Conservation (phyloP, 805 yeast species). For the Kregervanrija fluxuum region DNA sequence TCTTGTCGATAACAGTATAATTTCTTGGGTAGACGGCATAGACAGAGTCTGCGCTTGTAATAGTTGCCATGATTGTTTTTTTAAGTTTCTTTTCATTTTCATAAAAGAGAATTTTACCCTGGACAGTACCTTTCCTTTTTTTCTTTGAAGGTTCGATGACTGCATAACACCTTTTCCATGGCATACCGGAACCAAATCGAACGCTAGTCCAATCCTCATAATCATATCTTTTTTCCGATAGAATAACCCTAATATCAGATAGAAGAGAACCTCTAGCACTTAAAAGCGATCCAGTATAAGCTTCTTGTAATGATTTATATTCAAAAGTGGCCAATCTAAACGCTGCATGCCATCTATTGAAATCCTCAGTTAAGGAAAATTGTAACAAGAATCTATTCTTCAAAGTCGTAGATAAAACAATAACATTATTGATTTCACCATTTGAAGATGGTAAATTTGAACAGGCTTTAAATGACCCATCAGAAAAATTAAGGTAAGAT, state of each 20-base stretch:
- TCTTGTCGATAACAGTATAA: slow-evolving; percentile 69
- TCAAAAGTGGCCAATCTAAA: slow-evolving; percentile 77
- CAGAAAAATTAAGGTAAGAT: slow-evolving; percentile 83
- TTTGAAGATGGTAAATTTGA: slow-evolving; percentile 54
- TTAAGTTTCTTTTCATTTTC: slow-evolving; percentile 71
- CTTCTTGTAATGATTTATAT: slow-evolving; percentile 79
- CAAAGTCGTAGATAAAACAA: slow-evolving; percentile 87
- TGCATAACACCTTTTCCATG: slow-evolving; percentile 92
- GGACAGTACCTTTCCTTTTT: slow-evolving; percentile 37
- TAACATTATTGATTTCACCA: slow-evolving; percentile 66
- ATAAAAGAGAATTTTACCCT: slow-evolving; percentile 72
- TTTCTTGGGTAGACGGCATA: slow-evolving; percentile 93
- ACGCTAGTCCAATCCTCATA: slow-evolving; percentile 95
- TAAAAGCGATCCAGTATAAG: slow-evolving; percentile 90
- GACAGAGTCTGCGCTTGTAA: slow-evolving; percentile 60
- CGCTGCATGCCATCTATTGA: slow-evolving; percentile 75
- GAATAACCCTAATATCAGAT: slow-evolving; percentile 77
- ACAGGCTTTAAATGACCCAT: slow-evolving; percentile 75
- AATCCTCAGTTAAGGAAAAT: slow-evolving; percentile 56
- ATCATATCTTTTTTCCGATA: slow-evolving; percentile 76
- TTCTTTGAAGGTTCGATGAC: slow-evolving; percentile 68
- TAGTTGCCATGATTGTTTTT: slow-evolving; percentile 75
- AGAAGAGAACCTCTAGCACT: slow-evolving; percentile 86
- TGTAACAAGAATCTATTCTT: slow-evolving; percentile 84
- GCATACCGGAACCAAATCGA: slow-evolving; percentile 95